Percentiles rank a stretch among this genome's conserved stretches.
Conservation (phyloP, 176 grass and related monocot species). For the Leersia perrieri region DNA sequence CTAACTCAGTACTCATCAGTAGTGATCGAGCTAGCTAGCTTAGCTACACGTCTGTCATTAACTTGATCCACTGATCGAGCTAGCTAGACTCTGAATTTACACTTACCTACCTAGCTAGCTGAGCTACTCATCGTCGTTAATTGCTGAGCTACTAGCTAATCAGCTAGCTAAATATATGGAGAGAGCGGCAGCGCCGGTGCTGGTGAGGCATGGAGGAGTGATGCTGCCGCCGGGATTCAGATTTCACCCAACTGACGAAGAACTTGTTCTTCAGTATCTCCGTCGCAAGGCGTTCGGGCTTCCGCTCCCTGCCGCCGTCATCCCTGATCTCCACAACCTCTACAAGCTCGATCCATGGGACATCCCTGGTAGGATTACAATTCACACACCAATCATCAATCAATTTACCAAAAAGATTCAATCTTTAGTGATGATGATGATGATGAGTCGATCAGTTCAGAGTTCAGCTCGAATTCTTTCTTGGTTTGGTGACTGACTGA, state of each 20-base stretch:
- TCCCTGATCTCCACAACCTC: constrained; percentile 60
- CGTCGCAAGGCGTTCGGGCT: constrained; percentile 53
- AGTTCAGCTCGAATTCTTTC: too few species aligned
- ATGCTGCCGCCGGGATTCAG: constrained; percentile 85
- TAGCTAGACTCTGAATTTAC: background rate
- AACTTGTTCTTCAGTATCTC: constrained; percentile 95
- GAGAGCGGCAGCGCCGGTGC: constrained; percentile 39
- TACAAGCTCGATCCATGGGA: constrained; percentile 68
- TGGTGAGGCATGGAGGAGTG: constrained; percentile 36
- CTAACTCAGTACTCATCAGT: too few species aligned
- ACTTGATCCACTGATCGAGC: background rate
- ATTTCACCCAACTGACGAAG: constrained; percentile 80
- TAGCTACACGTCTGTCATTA: background rate
- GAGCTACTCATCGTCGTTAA: background rate
- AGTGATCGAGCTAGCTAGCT: background rate
- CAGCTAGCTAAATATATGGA: constrained; percentile 21
- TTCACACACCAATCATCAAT: background rate
- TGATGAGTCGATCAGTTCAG: background rate
- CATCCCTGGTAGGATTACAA: constrained; percentile 28
- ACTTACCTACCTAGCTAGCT: background rate
- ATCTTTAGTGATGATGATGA: background rate
- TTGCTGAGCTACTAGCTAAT: background rate
- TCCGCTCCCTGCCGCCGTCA: constrained; percentile 73
- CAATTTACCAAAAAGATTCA: background rate
- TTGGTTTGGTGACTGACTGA: background rate